These are phyloP conservation scores for Backusella westeae DNA, from an alignment of 192 early-diverging fungal genomes.

Conservation along the genomic window DNA sequence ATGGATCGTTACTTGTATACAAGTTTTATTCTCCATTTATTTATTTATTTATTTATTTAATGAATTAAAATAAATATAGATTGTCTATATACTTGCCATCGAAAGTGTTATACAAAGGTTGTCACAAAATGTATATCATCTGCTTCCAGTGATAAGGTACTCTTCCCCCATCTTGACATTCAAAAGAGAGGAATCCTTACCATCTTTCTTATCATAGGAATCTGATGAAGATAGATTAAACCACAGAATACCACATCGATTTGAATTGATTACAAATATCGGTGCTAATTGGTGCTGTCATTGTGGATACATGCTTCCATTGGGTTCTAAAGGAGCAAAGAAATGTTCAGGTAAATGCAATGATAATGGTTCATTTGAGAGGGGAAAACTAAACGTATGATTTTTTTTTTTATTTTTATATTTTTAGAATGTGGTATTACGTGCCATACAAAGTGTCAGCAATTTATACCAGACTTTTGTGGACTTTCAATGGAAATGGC, in stretches of 20 bases:
- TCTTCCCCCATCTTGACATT: background rate
- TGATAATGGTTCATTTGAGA: background rate
- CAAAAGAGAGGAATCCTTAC: background rate
- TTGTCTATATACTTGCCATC: constrained; percentile 93
- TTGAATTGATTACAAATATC: constrained; percentile 80
- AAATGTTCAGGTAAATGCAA: constrained; percentile 47
- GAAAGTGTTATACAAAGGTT: constrained; percentile 82
- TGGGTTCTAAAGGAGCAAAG: constrained; percentile 66
- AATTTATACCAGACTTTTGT: constrained; percentile 90
- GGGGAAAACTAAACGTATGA: background rate
- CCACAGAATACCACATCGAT: constrained; percentile 97
- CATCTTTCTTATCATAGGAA: constrained; percentile 30
- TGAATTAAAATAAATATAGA: constrained; percentile 40
- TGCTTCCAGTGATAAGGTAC: constrained; percentile 53
- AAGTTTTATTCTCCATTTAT: background rate
- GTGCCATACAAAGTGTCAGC: constrained; percentile 82
- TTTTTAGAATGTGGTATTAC: constrained; percentile 74
- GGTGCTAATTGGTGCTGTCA: constrained; percentile 96
- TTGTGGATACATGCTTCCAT: constrained; percentile 93
- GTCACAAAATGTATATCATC: constrained; percentile 89
- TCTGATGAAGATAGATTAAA: constrained; percentile 71
- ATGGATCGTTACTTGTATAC: background rate
- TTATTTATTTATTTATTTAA: constrained; percentile 11
- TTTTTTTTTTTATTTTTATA: too few relatives aligned
- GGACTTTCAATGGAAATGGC: constrained; percentile 87